Evolutionary conservation across 2,329 filamentous ascomycete species (phyloP), one percentile per base, ranked within the genome.

Genomic region (Ascochyta rabiei): DNA sequence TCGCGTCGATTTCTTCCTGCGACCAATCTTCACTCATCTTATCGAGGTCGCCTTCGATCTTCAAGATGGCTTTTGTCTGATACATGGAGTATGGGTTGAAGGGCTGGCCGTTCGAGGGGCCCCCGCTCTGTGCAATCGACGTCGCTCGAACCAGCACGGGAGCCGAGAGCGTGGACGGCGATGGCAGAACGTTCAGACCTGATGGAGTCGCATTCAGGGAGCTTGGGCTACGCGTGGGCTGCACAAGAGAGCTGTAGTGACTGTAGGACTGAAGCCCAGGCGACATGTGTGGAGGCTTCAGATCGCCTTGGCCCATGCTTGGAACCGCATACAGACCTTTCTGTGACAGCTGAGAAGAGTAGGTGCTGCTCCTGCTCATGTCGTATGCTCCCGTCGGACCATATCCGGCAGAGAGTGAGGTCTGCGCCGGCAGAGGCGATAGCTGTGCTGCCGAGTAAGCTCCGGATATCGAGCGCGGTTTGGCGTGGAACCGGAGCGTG

Each of bases 21-120:
- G 86, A 88, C 95, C 95, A 99, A 58, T 87, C 84, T 59, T 89
- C 84, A 0, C 87, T 86, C 93, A 98, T 97, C 7, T 82, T 79
- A 46, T 92, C 87, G 42, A 99, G 82, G 67, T 97, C 90, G 18
- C 93, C 93, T 48, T 89, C 85, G 56, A 98, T 89, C 69, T 95
- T 91, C 26, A 98, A 80, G 16, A 89, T 81, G 0, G 93, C 95
- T 78, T 96, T 97, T 18, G 75, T 73, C 15, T 91, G 88, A 70
- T 93, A 93, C 62, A 93, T 84, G 3, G 87, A 84, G 70, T 96
- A 93, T 0, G 89, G 89, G 64, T 92, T 91, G 76, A 92, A 76
- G 1, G 75, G 71, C 15, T 81, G 80, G 4, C 78, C 75, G 39
- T 71, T 73, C 45, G 77, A 64, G 45, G 80, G 56, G 16, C 81